Percentiles rank a stretch among this genome's conserved stretches.
Evolutionary conservation across 2,329 filamentous ascomycete species (phyloP).

Genomic region (Graphiopsis chlorocephala): DNA sequence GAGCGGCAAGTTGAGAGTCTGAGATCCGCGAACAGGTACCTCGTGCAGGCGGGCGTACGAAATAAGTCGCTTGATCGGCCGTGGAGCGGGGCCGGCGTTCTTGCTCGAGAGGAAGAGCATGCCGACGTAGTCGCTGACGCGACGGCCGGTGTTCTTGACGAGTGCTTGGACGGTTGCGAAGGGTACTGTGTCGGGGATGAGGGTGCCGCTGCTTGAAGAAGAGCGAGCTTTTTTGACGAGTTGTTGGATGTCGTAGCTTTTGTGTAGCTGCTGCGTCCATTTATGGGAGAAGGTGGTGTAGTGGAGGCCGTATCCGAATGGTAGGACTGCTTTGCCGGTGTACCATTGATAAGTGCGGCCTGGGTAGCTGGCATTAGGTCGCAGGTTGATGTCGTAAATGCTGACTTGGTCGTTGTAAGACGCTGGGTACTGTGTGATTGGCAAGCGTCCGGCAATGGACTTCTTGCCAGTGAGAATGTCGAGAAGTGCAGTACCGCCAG

Average conservation of each 20-base stretch:
- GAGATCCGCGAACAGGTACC: conserved; percentile 19
- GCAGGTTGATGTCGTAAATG: conserved; percentile 31
- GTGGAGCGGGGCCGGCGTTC: conserved; percentile 40
- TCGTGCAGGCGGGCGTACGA: conserved; percentile 23
- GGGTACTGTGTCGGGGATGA: conserved; percentile 1
- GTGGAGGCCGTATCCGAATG: conserved; percentile 45
- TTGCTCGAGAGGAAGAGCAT: conserved; percentile 40
- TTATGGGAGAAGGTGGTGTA: conserved; percentile 41
- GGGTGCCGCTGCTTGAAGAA: neutral
- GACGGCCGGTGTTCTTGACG: conserved; percentile 38
- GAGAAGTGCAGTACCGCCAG: conserved; percentile 41
- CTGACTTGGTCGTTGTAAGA: conserved; percentile 35
- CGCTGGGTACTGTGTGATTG: conserved; percentile 38
- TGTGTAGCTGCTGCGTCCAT: conserved; percentile 18
- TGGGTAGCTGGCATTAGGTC: conserved; percentile 36
- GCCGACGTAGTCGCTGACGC: conserved; percentile 41
- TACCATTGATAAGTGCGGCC: conserved; percentile 49
- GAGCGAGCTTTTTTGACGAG: conserved; percentile 25
- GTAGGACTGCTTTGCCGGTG: conserved; percentile 37
- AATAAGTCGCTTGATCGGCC: conserved; percentile 44
- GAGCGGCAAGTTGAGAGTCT: conserved; percentile 35
- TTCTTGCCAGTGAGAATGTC: conserved; percentile 44
- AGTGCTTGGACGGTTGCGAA: conserved; percentile 34
- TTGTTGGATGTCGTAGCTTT: conserved; percentile 35
- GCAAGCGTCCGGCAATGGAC: conserved; percentile 40